Percentiles rank a stretch among this genome's conserved stretches.
phyloP scores from a whole-genome alignment of 257 asterid species.

The Penstemon davidsonii region DNA sequence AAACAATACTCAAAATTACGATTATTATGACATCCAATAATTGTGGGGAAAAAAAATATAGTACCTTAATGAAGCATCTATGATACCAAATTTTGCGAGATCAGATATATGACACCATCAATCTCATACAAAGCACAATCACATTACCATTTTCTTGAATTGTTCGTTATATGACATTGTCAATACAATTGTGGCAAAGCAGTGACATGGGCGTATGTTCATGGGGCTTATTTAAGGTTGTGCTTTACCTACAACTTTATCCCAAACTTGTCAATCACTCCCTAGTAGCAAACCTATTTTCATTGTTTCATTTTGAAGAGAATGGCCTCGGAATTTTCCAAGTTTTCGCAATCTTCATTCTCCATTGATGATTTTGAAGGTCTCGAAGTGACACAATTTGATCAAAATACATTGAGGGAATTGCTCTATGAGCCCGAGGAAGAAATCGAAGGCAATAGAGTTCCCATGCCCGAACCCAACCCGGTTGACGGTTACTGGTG shows the following conservation, averaged over 20 bases:
- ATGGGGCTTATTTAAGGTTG: constrained; percentile 29
- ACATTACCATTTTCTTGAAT: not conserved
- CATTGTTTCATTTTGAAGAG: constrained; percentile 6
- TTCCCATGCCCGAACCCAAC: not conserved
- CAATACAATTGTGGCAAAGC: constrained; percentile 8
- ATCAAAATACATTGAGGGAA: constrained; percentile 35
- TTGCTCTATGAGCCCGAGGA: constrained; percentile 38
- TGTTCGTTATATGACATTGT: constrained; percentile 27
- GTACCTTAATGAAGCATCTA: too few species aligned
- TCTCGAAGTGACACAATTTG: constrained; percentile 39
- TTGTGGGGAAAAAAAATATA: too few species aligned
- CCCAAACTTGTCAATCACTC: constrained; percentile 18
- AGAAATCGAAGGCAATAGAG: constrained; percentile 19
- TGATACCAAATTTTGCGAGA: not conserved
- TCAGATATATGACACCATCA: constrained; percentile 31
- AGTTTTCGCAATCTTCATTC: constrained; percentile 29
- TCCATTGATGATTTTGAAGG: constrained; percentile 38
- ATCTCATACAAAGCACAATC: not conserved
- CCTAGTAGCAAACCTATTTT: not conserved
- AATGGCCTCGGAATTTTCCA: constrained; percentile 39
- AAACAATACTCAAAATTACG: too few species aligned
- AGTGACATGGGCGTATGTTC: not conserved
- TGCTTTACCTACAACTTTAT: constrained; percentile 28
- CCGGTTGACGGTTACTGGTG: constrained; percentile 24
- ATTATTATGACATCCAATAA: too few species aligned